These are phyloP conservation scores for Camellia sinensis DNA, from an alignment of 148 eudicot genomes.

Conservation along the genomic window DNA sequence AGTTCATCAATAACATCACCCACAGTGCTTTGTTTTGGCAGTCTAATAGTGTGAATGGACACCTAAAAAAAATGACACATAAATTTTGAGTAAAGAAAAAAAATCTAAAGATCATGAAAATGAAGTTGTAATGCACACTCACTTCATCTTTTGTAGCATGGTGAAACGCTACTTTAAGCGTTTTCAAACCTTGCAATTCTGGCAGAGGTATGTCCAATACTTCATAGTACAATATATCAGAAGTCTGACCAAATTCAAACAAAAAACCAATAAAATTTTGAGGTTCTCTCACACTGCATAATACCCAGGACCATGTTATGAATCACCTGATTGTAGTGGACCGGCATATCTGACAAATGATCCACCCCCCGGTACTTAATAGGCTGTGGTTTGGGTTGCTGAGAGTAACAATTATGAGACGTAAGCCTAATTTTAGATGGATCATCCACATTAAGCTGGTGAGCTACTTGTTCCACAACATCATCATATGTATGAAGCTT, in stretches of 20 bases:
- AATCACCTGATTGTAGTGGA: constrained; percentile 86
- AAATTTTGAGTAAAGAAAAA: background rate
- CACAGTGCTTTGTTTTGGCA: constrained; percentile 84
- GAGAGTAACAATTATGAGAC: constrained; percentile 91
- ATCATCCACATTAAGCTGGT: constrained; percentile 76
- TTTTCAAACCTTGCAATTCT: constrained; percentile 78
- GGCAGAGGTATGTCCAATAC: constrained; percentile 83
- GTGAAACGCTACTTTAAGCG: constrained; percentile 79
- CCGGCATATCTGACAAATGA: constrained; percentile 80
- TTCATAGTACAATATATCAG: constrained; percentile 84
- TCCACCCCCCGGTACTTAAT: constrained; percentile 87
- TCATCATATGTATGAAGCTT: constrained; percentile 87
- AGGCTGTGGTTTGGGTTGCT: constrained; percentile 96
- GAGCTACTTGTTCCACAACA: constrained; percentile 83
- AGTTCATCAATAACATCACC: constrained; percentile 76
- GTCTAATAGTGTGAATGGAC: constrained; percentile 55
- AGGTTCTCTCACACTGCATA: constrained; percentile 13
- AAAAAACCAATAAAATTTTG: background rate
- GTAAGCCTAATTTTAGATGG: constrained; percentile 93
- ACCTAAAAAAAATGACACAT: constrained; percentile 33
- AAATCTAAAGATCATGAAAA: background rate
- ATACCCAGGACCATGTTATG: background rate
- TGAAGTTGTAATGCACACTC: constrained; percentile 16
- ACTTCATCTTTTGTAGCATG: constrained; percentile 78
- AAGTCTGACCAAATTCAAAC: constrained; percentile 36